Conservation (phyloP, 164 flowering plant genomes). For the Cinnamomum chago region DNA sequence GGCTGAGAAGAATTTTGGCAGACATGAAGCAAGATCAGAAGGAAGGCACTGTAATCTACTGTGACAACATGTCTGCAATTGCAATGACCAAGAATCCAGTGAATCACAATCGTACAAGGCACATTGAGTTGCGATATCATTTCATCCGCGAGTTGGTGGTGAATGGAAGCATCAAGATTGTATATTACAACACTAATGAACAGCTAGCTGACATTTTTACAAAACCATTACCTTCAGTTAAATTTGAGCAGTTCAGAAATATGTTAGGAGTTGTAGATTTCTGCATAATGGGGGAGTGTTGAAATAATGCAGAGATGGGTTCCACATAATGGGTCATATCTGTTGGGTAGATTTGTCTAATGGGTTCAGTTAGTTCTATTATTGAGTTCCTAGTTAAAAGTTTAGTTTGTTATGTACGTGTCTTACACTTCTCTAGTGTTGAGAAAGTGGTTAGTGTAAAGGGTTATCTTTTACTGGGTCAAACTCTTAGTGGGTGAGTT, state of each 20-base stretch:
- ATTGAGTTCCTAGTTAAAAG: too few species aligned
- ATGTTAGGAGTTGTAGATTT: not conserved
- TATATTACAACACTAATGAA: not conserved
- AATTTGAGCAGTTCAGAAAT: not conserved
- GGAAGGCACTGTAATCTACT: not conserved
- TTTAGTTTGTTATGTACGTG: too few species aligned
- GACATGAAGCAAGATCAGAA: not conserved
- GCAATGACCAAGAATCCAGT: not conserved
- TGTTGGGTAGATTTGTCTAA: too few species aligned
- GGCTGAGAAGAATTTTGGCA: not conserved
- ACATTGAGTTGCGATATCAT: not conserved
- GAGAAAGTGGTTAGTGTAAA: too few species aligned
- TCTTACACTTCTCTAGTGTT: too few species aligned
- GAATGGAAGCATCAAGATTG: not conserved
- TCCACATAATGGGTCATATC: too few species aligned
- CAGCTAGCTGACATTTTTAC: not conserved
- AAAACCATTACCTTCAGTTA: not conserved
- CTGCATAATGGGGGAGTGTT: not conserved
- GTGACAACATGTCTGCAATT: constrained; percentile 1
- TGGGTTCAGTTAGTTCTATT: too few species aligned
- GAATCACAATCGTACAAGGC: not conserved
- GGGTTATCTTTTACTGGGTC: too few species aligned
- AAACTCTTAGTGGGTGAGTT: too few species aligned
- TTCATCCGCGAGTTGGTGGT: not conserved
- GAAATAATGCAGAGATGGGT: too few species aligned